Conservation (phyloP, 139 green algal genomes). For the Choricystis sp. region DNA sequence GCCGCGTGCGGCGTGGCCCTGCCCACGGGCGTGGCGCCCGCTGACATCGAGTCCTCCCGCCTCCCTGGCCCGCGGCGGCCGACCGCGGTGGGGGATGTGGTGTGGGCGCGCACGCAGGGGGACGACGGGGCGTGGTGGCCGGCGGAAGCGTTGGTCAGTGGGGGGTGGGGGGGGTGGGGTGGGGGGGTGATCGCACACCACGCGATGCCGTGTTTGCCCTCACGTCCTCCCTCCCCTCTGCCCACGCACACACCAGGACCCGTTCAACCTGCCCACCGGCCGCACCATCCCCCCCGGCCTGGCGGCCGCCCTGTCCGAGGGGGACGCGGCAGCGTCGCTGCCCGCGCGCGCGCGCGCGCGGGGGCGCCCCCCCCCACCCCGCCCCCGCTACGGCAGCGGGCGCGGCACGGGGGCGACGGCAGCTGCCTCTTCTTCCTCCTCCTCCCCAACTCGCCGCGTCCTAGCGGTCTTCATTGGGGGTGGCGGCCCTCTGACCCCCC, state of each 20-base stretch:
- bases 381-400: not conserved
- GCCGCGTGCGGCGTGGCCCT: conserved; percentile 21
- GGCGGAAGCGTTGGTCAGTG: not conserved
- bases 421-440: too few relatives aligned
- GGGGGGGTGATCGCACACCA: too few relatives aligned
- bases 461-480: not conserved
- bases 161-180: too few relatives aligned
- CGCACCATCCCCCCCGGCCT: not conserved
- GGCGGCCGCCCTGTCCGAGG: not conserved
- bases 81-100: not conserved
- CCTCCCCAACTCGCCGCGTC: not conserved
- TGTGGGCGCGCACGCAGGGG: not conserved
- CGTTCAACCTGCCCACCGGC: not conserved
- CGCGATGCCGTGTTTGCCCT: too few relatives aligned
- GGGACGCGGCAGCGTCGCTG: not conserved
- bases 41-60: conserved; percentile 9
- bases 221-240: not conserved
- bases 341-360: too few relatives aligned
- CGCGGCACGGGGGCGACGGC: not conserved
- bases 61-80: not conserved
- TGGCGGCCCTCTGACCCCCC: too few relatives aligned
- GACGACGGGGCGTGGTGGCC: conserved; percentile 5
- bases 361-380: not conserved
- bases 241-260: too few relatives aligned
- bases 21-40: conserved; percentile 1